These are phyloP conservation scores for Buxus sempervirens DNA, from an alignment of 164 flowering plant species.

Conservation along the genomic window DNA sequence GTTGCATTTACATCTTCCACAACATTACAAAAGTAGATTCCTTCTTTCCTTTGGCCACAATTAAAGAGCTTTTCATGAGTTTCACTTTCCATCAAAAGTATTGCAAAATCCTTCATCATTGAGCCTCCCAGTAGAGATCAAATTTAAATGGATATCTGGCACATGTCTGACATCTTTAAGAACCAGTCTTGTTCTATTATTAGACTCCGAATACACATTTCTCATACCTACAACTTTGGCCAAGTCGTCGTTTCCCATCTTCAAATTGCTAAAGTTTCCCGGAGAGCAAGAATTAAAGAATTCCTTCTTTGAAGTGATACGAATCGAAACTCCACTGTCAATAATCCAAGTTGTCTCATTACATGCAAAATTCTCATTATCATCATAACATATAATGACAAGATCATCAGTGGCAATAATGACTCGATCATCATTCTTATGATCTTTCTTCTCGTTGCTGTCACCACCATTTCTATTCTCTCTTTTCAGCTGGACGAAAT, in stretches of 20 bases:
- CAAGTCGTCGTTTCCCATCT: not conserved
- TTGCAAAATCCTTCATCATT: conserved; percentile 10
- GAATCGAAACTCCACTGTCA: not conserved
- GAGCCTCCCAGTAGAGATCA: conserved; percentile 1
- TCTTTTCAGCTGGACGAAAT: too few species aligned
- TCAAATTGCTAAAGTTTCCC: not conserved
- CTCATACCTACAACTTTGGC: not conserved
- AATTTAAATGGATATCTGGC: conserved; percentile 1
- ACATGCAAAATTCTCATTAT: too few species aligned
- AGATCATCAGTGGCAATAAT: not conserved
- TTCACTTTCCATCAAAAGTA: conserved; percentile 4
- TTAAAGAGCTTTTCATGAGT: not conserved
- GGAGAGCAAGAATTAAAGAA: not conserved
- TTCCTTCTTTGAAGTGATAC: too few species aligned
- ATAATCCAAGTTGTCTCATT: too few species aligned
- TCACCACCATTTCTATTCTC: not conserved
- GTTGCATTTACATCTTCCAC: not conserved
- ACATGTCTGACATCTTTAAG: not conserved
- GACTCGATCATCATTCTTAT: not conserved
- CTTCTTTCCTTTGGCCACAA: conserved; percentile 1
- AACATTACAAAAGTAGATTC: not conserved
- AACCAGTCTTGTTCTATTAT: not conserved
- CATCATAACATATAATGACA: not conserved
- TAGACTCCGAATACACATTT: not conserved
- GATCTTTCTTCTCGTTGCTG: too few species aligned